Percentiles rank a stretch among this genome's conserved stretches.
These are phyloP conservation scores for Rhododendron mucronatum DNA, from an alignment of 148 eudicot genomes.

Conservation along the genomic window DNA sequence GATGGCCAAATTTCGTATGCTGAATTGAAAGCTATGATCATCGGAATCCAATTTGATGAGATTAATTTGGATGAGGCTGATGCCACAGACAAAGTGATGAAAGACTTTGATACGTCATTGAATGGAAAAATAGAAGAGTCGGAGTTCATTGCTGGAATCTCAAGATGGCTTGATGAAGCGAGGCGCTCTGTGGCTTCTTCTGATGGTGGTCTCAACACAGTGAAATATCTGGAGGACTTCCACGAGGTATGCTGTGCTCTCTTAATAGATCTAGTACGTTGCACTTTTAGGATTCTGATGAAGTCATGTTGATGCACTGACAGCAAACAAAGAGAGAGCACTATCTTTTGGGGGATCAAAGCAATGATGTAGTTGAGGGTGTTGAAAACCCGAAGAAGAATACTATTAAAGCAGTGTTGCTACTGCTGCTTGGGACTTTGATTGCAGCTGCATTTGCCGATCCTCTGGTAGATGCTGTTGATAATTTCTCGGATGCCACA, in stretches of 20 bases:
- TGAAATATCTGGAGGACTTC: slow-evolving; percentile 23
- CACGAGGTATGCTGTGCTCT: slow-evolving; percentile 27
- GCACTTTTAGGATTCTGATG: background rate
- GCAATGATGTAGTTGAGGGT: slow-evolving; percentile 28
- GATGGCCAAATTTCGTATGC: slow-evolving; percentile 42
- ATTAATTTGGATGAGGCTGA: slow-evolving; percentile 43
- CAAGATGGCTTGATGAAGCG: slow-evolving; percentile 47
- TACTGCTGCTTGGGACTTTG: slow-evolving; percentile 58
- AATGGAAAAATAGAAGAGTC: too few species aligned
- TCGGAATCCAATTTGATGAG: slow-evolving; percentile 68
- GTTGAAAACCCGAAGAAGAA: slow-evolving; percentile 26
- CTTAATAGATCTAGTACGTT: background rate
- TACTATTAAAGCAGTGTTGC: slow-evolving; percentile 50
- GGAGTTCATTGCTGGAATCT: slow-evolving; percentile 57
- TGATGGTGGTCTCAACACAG: slow-evolving; percentile 13
- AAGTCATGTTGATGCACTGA: background rate
- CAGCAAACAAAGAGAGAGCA: slow-evolving; percentile 37
- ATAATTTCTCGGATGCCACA: slow-evolving; percentile 72
- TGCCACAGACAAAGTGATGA: slow-evolving; percentile 52
- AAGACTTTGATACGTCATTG: slow-evolving; percentile 48
- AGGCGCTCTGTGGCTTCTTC: slow-evolving; percentile 20
- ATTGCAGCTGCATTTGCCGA: slow-evolving; percentile 85
- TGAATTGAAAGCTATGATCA: slow-evolving; percentile 64
- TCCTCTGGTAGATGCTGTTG: slow-evolving; percentile 85
- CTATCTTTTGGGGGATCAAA: slow-evolving; percentile 25